These are phyloP conservation scores for Baorangia bicolor DNA, from an alignment of 768 basidiomycete species.

Conservation along the genomic window DNA sequence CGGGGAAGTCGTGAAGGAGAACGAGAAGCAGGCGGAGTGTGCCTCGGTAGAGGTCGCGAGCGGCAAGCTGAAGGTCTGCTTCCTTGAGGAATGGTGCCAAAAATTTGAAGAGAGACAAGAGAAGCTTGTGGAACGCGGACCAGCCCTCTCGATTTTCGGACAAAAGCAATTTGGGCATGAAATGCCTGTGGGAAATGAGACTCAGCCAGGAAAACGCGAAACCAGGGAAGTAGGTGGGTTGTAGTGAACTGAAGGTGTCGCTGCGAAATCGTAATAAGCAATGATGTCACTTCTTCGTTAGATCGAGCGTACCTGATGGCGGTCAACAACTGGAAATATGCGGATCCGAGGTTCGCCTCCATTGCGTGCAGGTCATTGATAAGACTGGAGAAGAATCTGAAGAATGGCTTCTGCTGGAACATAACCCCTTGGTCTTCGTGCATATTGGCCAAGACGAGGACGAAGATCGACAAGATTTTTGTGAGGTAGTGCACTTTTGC, in stretches of 20 bases:
- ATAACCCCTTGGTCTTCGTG: conserved; percentile 90
- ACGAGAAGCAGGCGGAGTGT: conserved; percentile 89
- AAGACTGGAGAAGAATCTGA: conserved; percentile 96
- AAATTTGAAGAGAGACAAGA: conserved; percentile 95
- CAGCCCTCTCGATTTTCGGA: conserved; percentile 94
- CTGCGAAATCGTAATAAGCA: conserved; percentile 39
- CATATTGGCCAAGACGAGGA: conserved; percentile 89
- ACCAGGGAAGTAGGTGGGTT: conserved; percentile 95
- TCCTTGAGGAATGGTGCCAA: conserved; percentile 86
- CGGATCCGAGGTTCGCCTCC: conserved; percentile 80
- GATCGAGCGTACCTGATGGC: conserved; percentile 68
- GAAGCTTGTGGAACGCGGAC: conserved; percentile 92
- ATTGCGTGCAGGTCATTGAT: conserved; percentile 88
- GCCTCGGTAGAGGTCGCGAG: conserved; percentile 87
- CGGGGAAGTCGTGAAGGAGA: conserved; percentile 97
- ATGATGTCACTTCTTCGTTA: neutral
- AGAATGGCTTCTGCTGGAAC: conserved; percentile 98
- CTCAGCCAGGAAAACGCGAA: conserved; percentile 99
- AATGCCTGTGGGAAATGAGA: conserved; percentile 90
- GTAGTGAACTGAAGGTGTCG: conserved; percentile 93
- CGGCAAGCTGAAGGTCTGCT: conserved; percentile 74
- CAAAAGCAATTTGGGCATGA: conserved; percentile 93
- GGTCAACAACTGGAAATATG: conserved; percentile 86
- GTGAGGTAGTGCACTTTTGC: conserved; percentile 96
- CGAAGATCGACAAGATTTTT: conserved; percentile 96